Base-by-base conservation (phyloP, 1,139 yeast genomes). In the Candida labiduridarum region DNA sequence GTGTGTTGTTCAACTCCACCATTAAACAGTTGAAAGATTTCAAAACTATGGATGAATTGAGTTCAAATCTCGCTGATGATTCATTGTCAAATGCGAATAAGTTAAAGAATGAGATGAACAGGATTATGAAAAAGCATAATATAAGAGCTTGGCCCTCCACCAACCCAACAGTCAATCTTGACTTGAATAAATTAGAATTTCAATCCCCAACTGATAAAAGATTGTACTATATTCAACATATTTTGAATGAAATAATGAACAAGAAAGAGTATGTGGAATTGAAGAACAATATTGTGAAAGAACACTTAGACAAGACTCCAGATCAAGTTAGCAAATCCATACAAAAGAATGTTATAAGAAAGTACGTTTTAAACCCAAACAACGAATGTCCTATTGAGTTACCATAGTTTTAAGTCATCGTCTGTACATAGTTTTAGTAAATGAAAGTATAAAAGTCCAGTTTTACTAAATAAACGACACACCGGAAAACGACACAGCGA, bases 121-220 rank as follows among this genome's bases (percentile, higher is more conserved):
- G 72, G 47, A 77, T 86, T 56, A 77, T 77, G 57, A 59, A 61
- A 44, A 76, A 75, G 57, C 83, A 87, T 63, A 80, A 80, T 43
- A 80, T 87, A 49, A 68, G 73, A 44, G 72, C 83, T 50, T 85
- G 90, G 84, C 89, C 91, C 6, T 60, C 72, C 3, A 64, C 72
- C 10, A 74, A 76, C 52, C 78, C 79, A 9, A 62, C 74, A 19
- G 59, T 76, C 47, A 59, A 64, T 12, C 64, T 74, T 46, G 66
- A 71, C 35, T 54, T 76, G 43, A 66, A 63, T 51, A 52, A 55
- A 25, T 68, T 69, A 34, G 56, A 43, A 34, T 41, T 44, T 30
- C 25, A 27, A 4, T 27, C 36, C 7, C 55, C 48, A 35, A 31
- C 61, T 22, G 75, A 73, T 46, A 64, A 62, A 55, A 66, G 79